A percentile compares a stretch with the other conserved stretches of the same genome.
Evolutionary conservation across 768 basidiomycete genomes (phyloP).

Genomic region (Clathrus columnatus): DNA sequence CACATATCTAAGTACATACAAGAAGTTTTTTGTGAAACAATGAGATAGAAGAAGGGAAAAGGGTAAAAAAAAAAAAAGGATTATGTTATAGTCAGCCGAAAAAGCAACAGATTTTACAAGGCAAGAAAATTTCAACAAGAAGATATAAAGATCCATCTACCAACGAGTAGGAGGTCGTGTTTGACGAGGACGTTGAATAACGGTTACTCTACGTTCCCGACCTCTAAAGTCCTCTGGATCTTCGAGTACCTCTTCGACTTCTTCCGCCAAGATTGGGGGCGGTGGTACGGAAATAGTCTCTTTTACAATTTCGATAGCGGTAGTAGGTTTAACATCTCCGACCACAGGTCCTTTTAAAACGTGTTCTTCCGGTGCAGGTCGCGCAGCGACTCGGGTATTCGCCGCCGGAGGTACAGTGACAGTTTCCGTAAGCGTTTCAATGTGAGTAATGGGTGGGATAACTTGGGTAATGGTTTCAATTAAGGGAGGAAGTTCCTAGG

Average conservation of each 20-base stretch:
- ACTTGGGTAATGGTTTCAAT: conserved; percentile 33
- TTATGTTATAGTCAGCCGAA: no score
- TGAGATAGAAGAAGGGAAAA: no score
- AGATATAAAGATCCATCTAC: conserved; percentile 39
- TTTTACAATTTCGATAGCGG: conserved; percentile 53
- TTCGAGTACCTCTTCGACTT: conserved; percentile 36
- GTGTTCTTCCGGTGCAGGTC: conserved; percentile 56
- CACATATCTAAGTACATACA: no score
- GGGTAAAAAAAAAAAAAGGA: no score
- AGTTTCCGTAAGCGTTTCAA: conserved; percentile 33
- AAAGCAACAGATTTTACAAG: no score
- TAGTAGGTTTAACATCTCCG: conserved; percentile 39
- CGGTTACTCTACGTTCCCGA: conserved; percentile 9
- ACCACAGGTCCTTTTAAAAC: conserved; percentile 33
- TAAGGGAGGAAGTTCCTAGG: conserved; percentile 36
- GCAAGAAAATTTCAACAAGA: background rate
- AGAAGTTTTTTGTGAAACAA: no score
- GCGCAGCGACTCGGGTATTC: conserved; percentile 66
- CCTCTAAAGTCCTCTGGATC: conserved; percentile 30
- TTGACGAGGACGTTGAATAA: conserved; percentile 33
- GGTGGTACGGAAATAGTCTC: conserved; percentile 32
- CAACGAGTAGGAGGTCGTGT: conserved; percentile 45
- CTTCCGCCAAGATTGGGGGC: conserved; percentile 25
- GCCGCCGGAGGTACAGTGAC: conserved; percentile 69
- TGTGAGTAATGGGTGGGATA: conserved; percentile 41